Conservation (phyloP, 192 early-diverging fungal genomes). For the Entomortierella parvispora region DNA sequence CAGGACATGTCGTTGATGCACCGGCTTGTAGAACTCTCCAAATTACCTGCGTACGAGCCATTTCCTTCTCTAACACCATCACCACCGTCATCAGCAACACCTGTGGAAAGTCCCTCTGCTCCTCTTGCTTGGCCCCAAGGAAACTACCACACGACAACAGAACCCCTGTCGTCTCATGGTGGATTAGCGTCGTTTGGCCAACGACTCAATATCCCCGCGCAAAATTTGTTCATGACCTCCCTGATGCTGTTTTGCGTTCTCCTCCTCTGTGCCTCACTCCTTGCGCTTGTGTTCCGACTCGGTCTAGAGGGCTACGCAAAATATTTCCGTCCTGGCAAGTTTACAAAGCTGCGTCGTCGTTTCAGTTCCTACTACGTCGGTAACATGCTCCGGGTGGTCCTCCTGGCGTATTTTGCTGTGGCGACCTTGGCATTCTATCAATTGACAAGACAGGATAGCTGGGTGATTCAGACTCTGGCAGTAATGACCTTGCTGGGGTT, state of each 20-base stretch:
- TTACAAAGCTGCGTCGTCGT: slow-evolving; percentile 25
- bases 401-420: slow-evolving; percentile 47
- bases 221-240: slow-evolving; percentile 52
- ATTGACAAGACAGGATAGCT: slow-evolving; percentile 34
- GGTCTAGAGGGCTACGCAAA: slow-evolving; percentile 27
- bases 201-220: slow-evolving; percentile 35
- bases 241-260: slow-evolving; percentile 40
- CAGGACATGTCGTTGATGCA: slow-evolving; percentile 28
- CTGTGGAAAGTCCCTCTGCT: not conserved
- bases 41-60: not conserved
- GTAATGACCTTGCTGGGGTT: slow-evolving; percentile 27
- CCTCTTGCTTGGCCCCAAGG: slow-evolving; percentile 10
- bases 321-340: slow-evolving; percentile 35
- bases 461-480: slow-evolving; percentile 38
- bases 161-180: slow-evolving; percentile 7
- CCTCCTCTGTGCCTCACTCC: slow-evolving; percentile 25
- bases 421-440: slow-evolving; percentile 49
- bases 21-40: not conserved
- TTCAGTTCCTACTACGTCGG: slow-evolving; percentile 35
- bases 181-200: slow-evolving; percentile 41
- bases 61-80: not conserved
- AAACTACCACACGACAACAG: not conserved
- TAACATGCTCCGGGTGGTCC: slow-evolving; percentile 33
- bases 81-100: not conserved
- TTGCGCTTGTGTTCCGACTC: slow-evolving; percentile 22